phyloP scores from a whole-genome alignment of 2,329 filamentous ascomycete species.

The Penicillium sp. region DNA sequence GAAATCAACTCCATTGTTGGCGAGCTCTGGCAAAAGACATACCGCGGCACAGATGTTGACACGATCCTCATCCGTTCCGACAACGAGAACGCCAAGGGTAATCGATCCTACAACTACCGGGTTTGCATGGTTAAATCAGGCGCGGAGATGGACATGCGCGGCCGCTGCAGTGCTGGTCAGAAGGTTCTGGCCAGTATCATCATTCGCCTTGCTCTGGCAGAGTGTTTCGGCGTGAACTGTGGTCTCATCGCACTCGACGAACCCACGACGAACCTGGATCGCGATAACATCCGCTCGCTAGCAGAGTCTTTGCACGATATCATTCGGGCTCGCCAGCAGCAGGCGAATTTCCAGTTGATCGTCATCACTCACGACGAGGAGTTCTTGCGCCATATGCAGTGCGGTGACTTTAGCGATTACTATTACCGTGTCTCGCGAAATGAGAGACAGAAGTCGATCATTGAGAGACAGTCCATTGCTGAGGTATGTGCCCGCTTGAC shows the following conservation, averaged over 20 bases:
- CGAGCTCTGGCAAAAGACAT: conserved; percentile 96
- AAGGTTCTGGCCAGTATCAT: conserved; percentile 97
- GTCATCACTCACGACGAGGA: conserved; percentile 99
- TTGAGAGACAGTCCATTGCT: conserved; percentile 64
- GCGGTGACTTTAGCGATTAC: conserved; percentile 86
- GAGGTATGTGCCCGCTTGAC: conserved; percentile 41
- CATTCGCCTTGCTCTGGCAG: conserved; percentile 91
- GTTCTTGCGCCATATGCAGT: conserved; percentile 90
- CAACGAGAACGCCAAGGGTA: conserved; percentile 72
- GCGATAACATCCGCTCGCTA: conserved; percentile 89
- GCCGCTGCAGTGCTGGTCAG: conserved; percentile 92
- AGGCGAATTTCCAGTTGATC: conserved; percentile 96
- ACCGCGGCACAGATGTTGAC: conserved; percentile 96
- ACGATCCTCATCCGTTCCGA: conserved; percentile 94
- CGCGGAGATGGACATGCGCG: conserved; percentile 99
- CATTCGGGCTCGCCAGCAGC: conserved; percentile 77
- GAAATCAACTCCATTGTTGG: conserved; percentile 94
- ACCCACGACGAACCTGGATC: conserved; percentile 94
- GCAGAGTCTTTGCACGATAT: conserved; percentile 84
- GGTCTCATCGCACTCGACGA: conserved; percentile 96
- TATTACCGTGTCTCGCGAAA: conserved; percentile 88
- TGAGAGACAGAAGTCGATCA: conserved; percentile 82
- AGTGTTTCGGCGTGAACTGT: conserved; percentile 95
- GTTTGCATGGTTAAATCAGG: conserved; percentile 98
- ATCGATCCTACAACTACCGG: conserved; percentile 92